A percentile compares a stretch with the other conserved stretches of the same genome.
These are phyloP conservation scores for Skeletonema tropicum DNA, from an alignment of 108 stramenopile genomes.

Conservation along the genomic window DNA sequence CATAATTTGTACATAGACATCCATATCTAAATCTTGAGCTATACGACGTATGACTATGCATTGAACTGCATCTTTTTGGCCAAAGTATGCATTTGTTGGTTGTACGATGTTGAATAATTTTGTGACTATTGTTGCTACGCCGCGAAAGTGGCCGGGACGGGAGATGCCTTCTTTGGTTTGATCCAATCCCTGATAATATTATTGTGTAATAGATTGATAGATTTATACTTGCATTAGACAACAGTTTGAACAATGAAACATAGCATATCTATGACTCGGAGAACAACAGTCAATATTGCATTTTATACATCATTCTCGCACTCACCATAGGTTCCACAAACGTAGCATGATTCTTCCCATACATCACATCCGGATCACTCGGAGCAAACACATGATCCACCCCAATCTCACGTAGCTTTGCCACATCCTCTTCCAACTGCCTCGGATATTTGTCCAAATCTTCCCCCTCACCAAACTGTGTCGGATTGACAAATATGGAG, in stretches of 20 bases:
- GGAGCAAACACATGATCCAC: conserved; percentile 89
- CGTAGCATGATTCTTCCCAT: conserved; percentile 72
- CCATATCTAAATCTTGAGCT: conserved; percentile 88
- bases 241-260: too few relatives aligned
- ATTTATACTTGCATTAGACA: background rate
- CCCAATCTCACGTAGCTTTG: conserved; percentile 63
- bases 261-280: too few relatives aligned
- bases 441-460: conserved; percentile 96
- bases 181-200: conserved; percentile 66
- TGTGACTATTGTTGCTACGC: conserved; percentile 97
- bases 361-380: conserved; percentile 68
- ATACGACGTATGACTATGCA: conserved; percentile 88
- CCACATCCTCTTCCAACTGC: conserved; percentile 83
- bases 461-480: conserved; percentile 94
- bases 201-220: background rate
- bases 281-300: too few relatives aligned
- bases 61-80: conserved; percentile 98
- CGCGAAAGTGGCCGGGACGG: conserved; percentile 94
- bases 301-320: background rate
- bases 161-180: conserved; percentile 78
- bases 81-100: conserved; percentile 94
- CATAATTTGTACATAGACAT: conserved; percentile 67
- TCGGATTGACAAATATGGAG: conserved; percentile 97
- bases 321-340: conserved; percentile 67
- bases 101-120: conserved; percentile 97